Evolutionary conservation across 495 filamentous ascomycete species (phyloP).

Genomic region (Penicillium ucsense): DNA sequence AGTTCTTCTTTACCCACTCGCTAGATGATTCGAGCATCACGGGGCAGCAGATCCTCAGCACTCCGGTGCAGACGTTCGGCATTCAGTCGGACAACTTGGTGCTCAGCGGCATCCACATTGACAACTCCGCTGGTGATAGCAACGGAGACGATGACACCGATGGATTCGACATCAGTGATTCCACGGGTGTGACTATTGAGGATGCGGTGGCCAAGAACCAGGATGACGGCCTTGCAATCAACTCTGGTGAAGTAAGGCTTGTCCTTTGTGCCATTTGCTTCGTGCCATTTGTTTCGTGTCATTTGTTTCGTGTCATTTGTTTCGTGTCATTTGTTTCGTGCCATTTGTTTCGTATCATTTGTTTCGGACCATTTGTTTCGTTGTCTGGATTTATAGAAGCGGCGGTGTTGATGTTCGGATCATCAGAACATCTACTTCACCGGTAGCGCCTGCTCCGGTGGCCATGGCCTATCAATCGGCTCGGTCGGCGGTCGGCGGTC

Average conservation of each 20-base stretch:
- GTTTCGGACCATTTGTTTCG: too few species aligned
- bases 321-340: too few species aligned
- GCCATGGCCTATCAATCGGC: constrained; percentile 53
- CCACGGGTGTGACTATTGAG: constrained; percentile 24
- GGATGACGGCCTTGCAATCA: constrained; percentile 57
- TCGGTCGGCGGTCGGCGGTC: constrained; percentile 55
- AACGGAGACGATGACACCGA: constrained; percentile 52
- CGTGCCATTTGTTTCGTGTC: background rate
- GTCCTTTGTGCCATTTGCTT: too few species aligned
- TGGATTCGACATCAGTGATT: constrained; percentile 52
- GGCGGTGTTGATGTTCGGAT: background rate
- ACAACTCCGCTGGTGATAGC: constrained; percentile 48
- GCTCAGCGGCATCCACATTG: constrained; percentile 17
- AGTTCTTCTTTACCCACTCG: constrained; percentile 1
- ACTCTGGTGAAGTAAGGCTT: constrained; percentile 29
- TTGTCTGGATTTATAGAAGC: background rate
- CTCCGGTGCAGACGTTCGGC: constrained; percentile 53
- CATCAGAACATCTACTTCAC: constrained; percentile 35
- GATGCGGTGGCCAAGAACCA: constrained; percentile 31
- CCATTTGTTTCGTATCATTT: too few species aligned
- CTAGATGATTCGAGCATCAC: constrained; percentile 34
- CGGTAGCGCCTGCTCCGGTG: constrained; percentile 9
- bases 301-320: too few species aligned
- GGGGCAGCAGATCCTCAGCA: constrained; percentile 42
- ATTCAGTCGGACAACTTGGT: constrained; percentile 44